Percentiles rank a stretch among this genome's conserved stretches.
Evolutionary conservation across 768 basidiomycete species (phyloP).

Genomic region (Kwoniella mangroviensis): DNA sequence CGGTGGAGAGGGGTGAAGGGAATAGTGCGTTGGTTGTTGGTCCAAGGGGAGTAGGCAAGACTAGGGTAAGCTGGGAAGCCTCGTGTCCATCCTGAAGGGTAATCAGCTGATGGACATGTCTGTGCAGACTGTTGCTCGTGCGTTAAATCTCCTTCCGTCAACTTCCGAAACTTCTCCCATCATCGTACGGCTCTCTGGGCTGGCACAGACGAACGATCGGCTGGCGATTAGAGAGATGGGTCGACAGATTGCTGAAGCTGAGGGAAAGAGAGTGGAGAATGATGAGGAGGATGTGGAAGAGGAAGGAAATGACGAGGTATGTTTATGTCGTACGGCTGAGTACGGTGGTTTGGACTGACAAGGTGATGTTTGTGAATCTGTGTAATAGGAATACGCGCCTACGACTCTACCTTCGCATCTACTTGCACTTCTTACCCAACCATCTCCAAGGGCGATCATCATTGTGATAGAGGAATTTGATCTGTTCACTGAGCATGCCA

Average conservation of each 20-base stretch:
- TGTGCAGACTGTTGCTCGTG: slow-evolving; percentile 35
- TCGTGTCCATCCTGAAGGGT: not conserved
- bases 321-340: not conserved
- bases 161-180: slow-evolving; percentile 62
- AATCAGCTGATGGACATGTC: not conserved
- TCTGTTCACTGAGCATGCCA: slow-evolving; percentile 85
- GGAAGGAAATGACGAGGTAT: slow-evolving; percentile 47
- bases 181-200: slow-evolving; percentile 79
- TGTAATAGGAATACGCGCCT: slow-evolving; percentile 52
- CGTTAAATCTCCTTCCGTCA: slow-evolving; percentile 45
- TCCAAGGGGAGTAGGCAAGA: slow-evolving; percentile 84
- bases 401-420: slow-evolving; percentile 69
- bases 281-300: slow-evolving; percentile 58
- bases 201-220: slow-evolving; percentile 81
- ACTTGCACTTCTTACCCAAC: slow-evolving; percentile 55
- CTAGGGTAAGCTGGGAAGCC: slow-evolving; percentile 63
- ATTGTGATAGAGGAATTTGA: slow-evolving; percentile 91
- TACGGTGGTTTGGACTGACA: not conserved
- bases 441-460: slow-evolving; percentile 73
- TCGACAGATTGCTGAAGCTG: slow-evolving; percentile 66
- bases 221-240: slow-evolving; percentile 92
- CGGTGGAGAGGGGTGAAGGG: slow-evolving; percentile 79
- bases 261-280: slow-evolving; percentile 63
- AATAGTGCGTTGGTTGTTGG: slow-evolving; percentile 91
- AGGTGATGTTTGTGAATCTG: not conserved